Base-by-base conservation (phyloP, 2,329 filamentous ascomycete species). In the Colletotrichum somersetense region DNA sequence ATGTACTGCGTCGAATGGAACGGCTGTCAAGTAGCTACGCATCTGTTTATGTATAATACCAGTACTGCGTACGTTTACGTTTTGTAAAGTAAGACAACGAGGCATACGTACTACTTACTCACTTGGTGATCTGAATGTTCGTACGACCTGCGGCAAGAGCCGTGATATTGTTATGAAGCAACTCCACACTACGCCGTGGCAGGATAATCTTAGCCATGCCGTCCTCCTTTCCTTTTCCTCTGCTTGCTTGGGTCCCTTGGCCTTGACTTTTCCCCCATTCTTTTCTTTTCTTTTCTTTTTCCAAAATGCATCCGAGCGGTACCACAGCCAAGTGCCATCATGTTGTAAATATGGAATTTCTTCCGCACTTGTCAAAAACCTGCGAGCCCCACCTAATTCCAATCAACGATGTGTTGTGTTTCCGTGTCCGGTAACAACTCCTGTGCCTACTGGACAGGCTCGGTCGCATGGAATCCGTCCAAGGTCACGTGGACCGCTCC, bases 401-500 rank as follows among this genome's bases (percentile, higher is more conserved):
- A 42, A n/a, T 33, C 33, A 48, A 48, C 40, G 35, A 10, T 26
- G 18, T 26, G 26, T 62, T 40, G 50, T 20, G 6, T 16, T 42
- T 40, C 63, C 38, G 38, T 61, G 62, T 66, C 63, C 8, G 52
- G n/a, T 18, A 20, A 46, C 35, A 30, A 14, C 38, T 52, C 30
- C 53, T 35, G 30, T 6, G 56, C 56, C 23, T 62, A 38, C 46
- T 64, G 59, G 14, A 62, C 58, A 18, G 66, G 42, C 20, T 79
- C 80, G 14, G 78, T 74, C 35, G 95, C 95, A 75, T 92, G 88
- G 79, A 98, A 93, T 6, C 93, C 94, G 75, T 97, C 92, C 16
- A 96, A 82, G 0, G 93, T 94, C 63, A 98, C 91, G 68, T 90
- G 94, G 16, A 98, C 95, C 11, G 96, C 96, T 62, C 96, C 96